Percentiles rank a stretch among this genome's conserved stretches.
These are phyloP conservation scores for Pseudogymnoascus sp. DNA, from an alignment of 2,329 filamentous ascomycete genomes.

Conservation along the genomic window DNA sequence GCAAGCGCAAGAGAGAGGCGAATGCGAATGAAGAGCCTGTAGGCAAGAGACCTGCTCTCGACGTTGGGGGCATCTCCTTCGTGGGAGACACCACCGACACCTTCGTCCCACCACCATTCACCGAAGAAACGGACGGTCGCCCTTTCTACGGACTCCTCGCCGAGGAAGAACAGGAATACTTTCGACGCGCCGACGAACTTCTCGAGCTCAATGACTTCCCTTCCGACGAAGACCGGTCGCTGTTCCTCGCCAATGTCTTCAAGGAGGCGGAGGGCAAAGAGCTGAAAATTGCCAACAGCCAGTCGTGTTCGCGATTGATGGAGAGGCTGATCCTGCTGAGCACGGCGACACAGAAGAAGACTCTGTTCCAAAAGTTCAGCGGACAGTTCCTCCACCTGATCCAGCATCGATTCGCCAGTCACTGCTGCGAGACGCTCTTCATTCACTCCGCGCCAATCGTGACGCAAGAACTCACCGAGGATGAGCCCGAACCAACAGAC, in stretches of 20 bases:
- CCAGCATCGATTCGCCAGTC: slow-evolving; percentile 92
- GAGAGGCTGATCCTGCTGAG: slow-evolving; percentile 84
- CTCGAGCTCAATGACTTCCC: slow-evolving; percentile 85
- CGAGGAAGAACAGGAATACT: slow-evolving; percentile 92
- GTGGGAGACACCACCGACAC: slow-evolving; percentile 18
- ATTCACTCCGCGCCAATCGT: slow-evolving; percentile 72
- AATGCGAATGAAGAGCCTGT: slow-evolving; percentile 29
- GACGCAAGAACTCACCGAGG: slow-evolving; percentile 58
- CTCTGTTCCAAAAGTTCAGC: slow-evolving; percentile 75
- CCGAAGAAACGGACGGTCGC: slow-evolving; percentile 19
- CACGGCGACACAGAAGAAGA: slow-evolving; percentile 72
- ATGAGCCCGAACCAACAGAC: slow-evolving; percentile 35
- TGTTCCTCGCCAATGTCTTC: slow-evolving; percentile 77
- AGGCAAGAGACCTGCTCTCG: slow-evolving; percentile 28
- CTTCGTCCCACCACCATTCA: slow-evolving; percentile 18
- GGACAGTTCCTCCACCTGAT: slow-evolving; percentile 84
- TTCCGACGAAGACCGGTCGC: slow-evolving; percentile 60
- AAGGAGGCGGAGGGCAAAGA: slow-evolving; percentile 85
- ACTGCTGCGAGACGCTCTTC: slow-evolving; percentile 94
- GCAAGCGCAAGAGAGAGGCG: slow-evolving; percentile 41
- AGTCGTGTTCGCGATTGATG: slow-evolving; percentile 89
- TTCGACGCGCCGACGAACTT: slow-evolving; percentile 80
- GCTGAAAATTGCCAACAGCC: slow-evolving; percentile 89
- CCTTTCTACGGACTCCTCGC: slow-evolving; percentile 86
- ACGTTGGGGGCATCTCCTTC: slow-evolving; percentile 17